Evolutionary conservation across 1,284 basidiomycete species (phyloP), one percentile per base, ranked within the genome.

Genomic region (Ganoderma leucocontextum): DNA sequence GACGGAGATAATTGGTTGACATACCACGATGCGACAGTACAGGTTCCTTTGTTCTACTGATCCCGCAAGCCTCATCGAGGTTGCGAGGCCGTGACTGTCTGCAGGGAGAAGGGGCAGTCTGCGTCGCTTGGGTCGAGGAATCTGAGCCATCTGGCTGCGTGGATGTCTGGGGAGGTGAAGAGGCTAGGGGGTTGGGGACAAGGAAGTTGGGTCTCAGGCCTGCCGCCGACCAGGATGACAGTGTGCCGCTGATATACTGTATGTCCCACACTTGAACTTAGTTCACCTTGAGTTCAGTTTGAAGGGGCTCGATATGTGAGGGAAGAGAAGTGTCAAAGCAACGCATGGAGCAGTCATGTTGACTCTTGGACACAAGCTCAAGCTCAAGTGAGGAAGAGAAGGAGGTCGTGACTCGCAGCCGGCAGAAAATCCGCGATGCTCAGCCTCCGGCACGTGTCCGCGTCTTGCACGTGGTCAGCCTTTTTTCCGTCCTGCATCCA

Each of bases 381-480:
- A 55, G 52, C 29, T 53, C 29, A 17, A 29, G 52, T 39, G 47
- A 62, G 25, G 61, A 47, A n/a, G 33, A n/a, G 52, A 17, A 25
- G 58, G 13, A 13, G 29, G 29, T 29, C 39, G 2, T 29, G 29
- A 29, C 29, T 29, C 29, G 29, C 1, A 29, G 29, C 29, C 29
- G 29, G 29, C 29, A 29, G 29, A 29, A 29, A 29, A 29, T 1
- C 29, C 29, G 29, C 29, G 29, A 29, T 29, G 29, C 52, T 33
- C 52, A 5, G 15, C 15, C 41, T 49, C 52, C 29, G 6, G 64
- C 70, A 71, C 70, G 70, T 71, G 70, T 33, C 35, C 70, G 70
- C 35, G 65, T 66, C 22, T 17, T 41, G 35, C 67, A 66, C 62
- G 68, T 69, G 70, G 65, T 41, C 64, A 22, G 17, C 41, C 60